These are phyloP conservation scores for Verticillium alfalfae DNA, from an alignment of 2,329 filamentous ascomycete species.

Conservation along the genomic window DNA sequence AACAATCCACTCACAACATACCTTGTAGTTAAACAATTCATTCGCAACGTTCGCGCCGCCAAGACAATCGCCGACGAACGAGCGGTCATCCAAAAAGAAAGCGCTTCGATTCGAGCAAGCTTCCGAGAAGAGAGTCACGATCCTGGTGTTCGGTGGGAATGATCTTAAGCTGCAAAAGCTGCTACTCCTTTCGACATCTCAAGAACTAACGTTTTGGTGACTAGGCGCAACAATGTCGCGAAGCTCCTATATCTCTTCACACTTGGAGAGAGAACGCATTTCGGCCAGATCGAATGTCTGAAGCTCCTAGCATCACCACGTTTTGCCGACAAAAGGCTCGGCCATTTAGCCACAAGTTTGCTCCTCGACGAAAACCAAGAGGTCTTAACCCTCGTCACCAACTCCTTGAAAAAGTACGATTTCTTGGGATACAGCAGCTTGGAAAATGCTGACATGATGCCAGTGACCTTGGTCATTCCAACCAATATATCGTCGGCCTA, in stretches of 20 bases:
- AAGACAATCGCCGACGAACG: constrained; percentile 99
- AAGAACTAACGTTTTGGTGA: constrained; percentile 10
- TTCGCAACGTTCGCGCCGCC: constrained; percentile 95
- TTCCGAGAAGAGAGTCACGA: constrained; percentile 96
- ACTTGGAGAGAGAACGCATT: constrained; percentile 93
- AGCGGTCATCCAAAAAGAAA: constrained; percentile 98
- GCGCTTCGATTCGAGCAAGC: constrained; percentile 92
- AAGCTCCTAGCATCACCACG: constrained; percentile 94
- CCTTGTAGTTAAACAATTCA: constrained; percentile 91
- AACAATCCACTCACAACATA: constrained; percentile 4
- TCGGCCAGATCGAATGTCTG: constrained; percentile 98
- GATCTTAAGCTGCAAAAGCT: constrained; percentile 1
- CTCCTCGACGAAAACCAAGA: constrained; percentile 98
- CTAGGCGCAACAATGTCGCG: constrained; percentile 94
- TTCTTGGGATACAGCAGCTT: neutral
- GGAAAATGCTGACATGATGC: constrained; percentile 23
- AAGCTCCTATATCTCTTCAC: constrained; percentile 98
- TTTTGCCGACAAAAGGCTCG: constrained; percentile 94
- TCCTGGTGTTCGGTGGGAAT: constrained; percentile 74
- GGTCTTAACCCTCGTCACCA: constrained; percentile 92
- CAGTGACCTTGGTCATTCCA: constrained; percentile 93
- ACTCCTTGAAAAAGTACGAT: constrained; percentile 87
- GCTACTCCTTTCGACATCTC: constrained; percentile 1
- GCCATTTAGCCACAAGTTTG: constrained; percentile 93
- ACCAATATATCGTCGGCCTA: constrained; percentile 96